Evolutionary conservation across 306 rosid genomes (phyloP), one percentile per base, ranked within the genome.

Genomic region (Casuarina glauca): DNA sequence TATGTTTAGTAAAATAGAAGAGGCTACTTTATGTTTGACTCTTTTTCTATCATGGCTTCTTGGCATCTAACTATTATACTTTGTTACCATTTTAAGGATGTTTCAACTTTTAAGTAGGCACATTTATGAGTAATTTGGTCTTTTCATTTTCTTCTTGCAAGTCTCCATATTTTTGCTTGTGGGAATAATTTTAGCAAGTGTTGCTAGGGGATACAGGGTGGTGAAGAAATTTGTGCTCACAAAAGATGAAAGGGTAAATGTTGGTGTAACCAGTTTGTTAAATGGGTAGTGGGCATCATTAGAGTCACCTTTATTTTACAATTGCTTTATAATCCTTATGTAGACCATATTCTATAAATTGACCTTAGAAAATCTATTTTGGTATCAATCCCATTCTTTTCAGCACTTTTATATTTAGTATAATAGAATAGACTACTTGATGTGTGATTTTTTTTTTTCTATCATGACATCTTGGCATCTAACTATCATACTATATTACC

Each of bases 151-250:
- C 48, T 39, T 16, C 82, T 78, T 72, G 61, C 85, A 93, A 96
- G 92, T 93, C 76, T 84, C 88, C 32, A 32, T 90, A 74, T 85
- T 89, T 82, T 77, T 86, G 43, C 74, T 93, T 26, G 82, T 89
- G 87, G 96, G 89, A n/a, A 84, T 90, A 54, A 12, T 88, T 74
- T 79, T 88, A 74, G 87, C 86, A n/a, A 94, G 96, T 84, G 94
- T 93, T 79, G 97, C 89, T 75, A 81, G 90, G 75, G 96, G 97
- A 52, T 93, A 77, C 81, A 90, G 94, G 97, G 88, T 89, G 78
- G 96, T 91, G 77, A 82, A 96, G 88, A 91, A 79, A 80, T 88
- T 86, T 78, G 90, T 90, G 12, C 82, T 93, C 85, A 83, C 96
- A 32, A 26, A 93, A 41, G 97, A 90, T 50, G 97, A 96, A 54